Base-by-base conservation (phyloP, 164 flowering plant genomes). In the Magnolia officinalis region DNA sequence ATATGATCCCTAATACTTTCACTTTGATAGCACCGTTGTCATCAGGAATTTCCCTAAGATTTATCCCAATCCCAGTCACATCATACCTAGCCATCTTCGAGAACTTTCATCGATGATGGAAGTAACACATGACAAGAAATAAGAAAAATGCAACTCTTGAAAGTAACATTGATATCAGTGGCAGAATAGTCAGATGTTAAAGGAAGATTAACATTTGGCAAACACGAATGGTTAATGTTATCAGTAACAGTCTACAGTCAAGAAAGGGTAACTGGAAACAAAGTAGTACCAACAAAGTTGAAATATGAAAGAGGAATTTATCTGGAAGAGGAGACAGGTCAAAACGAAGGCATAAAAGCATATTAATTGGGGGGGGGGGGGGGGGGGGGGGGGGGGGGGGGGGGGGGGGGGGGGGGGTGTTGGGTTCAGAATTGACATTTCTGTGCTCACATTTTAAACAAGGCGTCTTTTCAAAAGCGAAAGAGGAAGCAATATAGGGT, bases 61-160 rank as follows among this genome's bases (percentile, higher is more conserved):
- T 92, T 84, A 95, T 83, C 78, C 99, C 99, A 85, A 95, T 85
- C 76, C 99, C 99, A 81, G 90, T 86, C 90, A 95, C 86, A 86
- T 93, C 98, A 87, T 92, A 93, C 85, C 87, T 89, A 63, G 94
- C 93, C 97, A 93, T 93, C 95, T 88, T 95, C 79, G 98, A 87
- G 90, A 95, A 91, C 98, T 93, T 84, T 81, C 68, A 77, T 81
- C 75, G 78, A 70, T 67, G 74, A 86, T 80, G 84, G 80, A 84
- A 81, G 81, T 64, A 78, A 79, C 61, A 82, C 58, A 83, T 78
- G 75, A 84, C 81, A 86, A 79, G 78, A 79, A 78, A 83, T 71
- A 80, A 83, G 76, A 80, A 82, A 81, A 86, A 84, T 85, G 86
- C 80, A 84, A 81, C 75, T 50, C 65, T 61, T 63, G 51, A 80